Percentiles rank a stretch among this genome's conserved stretches.
phyloP scores from a whole-genome alignment of 2,329 filamentous ascomycete genomes.

The Pseudogymnoascus sp. region DNA sequence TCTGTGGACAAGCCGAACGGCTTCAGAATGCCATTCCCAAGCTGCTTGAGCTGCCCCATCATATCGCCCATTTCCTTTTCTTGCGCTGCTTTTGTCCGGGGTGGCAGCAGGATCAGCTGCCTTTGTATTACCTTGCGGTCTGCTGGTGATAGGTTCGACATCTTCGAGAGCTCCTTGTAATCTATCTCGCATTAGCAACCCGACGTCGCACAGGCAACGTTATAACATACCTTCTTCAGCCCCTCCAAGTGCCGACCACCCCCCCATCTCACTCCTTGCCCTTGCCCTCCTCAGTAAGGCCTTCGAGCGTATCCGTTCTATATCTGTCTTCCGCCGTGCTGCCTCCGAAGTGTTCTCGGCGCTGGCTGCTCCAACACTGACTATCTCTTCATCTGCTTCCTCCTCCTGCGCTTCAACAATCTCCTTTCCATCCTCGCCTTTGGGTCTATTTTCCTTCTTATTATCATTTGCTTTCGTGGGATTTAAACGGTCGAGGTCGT shows the following conservation, averaged over 20 bases:
- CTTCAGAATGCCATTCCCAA: conserved; percentile 86
- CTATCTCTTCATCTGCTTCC: conserved; percentile 49
- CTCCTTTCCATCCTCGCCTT: conserved; percentile 19
- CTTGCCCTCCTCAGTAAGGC: conserved; percentile 50
- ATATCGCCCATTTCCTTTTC: conserved; percentile 88
- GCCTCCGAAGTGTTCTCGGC: conserved; percentile 30
- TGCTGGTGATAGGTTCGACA: conserved; percentile 50
- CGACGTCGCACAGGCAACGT: background rate
- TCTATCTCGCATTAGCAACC: conserved; percentile 36
- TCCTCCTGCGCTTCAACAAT: conserved; percentile 30
- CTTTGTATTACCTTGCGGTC: conserved; percentile 60
- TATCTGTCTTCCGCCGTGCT: conserved; percentile 46
- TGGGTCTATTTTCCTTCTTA: conserved; percentile 24
- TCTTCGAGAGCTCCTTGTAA: conserved; percentile 57
- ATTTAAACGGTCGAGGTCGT: conserved; percentile 57
- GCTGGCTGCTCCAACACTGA: conserved; percentile 48
- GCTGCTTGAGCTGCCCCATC: conserved; percentile 89
- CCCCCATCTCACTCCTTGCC: conserved; percentile 54
- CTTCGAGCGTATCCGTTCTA: conserved; percentile 72
- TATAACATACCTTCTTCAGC: conserved; percentile 46
- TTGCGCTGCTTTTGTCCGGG: conserved; percentile 65
- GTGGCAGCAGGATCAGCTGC: conserved; percentile 58
- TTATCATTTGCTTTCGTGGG: conserved; percentile 15
- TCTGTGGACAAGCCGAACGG: conserved; percentile 91
- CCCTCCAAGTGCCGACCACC: conserved; percentile 72